These are phyloP conservation scores for Pythium aristosporum DNA, from an alignment of 352 stramenopile genomes.

Conservation along the genomic window DNA sequence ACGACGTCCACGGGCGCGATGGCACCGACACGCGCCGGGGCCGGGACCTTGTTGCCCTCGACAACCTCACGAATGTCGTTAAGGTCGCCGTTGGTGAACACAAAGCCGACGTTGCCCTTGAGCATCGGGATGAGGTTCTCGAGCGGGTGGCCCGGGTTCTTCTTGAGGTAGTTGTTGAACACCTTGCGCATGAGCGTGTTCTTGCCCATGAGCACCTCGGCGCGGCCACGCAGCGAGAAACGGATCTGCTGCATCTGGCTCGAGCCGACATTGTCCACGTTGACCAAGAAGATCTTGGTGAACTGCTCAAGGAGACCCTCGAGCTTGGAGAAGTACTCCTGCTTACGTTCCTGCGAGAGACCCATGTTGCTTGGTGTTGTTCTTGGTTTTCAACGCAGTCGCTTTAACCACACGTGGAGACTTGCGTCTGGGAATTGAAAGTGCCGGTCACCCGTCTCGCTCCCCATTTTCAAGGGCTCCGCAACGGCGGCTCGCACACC, in stretches of 20 bases:
- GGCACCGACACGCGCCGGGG: constrained; percentile 95
- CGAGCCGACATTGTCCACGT: constrained; percentile 99
- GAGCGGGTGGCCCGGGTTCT: constrained; percentile 96
- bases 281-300: constrained; percentile 98
- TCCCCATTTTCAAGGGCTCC: not conserved
- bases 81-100: constrained; percentile 99
- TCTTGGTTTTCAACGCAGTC: constrained; percentile 68
- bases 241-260: constrained; percentile 99
- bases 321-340: constrained; percentile 97
- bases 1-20: constrained; percentile 96
- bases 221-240: constrained; percentile 92
- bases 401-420: constrained; percentile 86
- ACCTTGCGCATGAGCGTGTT: constrained; percentile 99
- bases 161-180: constrained; percentile 96
- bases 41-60: constrained; percentile 92
- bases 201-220: constrained; percentile 99
- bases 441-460: not conserved
- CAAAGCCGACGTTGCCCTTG: constrained; percentile 98
- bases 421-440: constrained; percentile 63
- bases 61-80: constrained; percentile 88
- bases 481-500: constrained; percentile 1
- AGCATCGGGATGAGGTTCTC: constrained; percentile 86
- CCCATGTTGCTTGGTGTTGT: constrained; percentile 70
- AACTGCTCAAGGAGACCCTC: constrained; percentile 95
- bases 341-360: constrained; percentile 97